Base-by-base conservation (phyloP, 495 filamentous ascomycete species). In the Halenospora varia region DNA sequence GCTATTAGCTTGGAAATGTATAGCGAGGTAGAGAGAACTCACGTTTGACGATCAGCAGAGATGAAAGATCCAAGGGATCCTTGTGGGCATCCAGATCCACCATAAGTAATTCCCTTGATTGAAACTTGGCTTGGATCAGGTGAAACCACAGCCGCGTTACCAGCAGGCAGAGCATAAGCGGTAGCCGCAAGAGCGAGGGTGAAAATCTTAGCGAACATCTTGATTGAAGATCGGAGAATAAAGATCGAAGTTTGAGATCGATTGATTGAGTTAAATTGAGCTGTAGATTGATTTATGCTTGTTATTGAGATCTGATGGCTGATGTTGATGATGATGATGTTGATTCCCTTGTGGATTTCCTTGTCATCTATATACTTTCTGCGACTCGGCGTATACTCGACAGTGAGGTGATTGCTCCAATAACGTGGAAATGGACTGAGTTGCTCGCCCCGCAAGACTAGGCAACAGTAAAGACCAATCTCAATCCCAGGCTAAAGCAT, bases 61-160 rank as follows among this genome's bases (percentile, higher is more conserved):
- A 60, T 35, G 47, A 13, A 59, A 25, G 49, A 48, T 3, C 48
- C 45, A 22, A 56, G 51, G n/a, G 55, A 22, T 15, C 60, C 56
- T 39, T 57, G 53, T 10, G 56, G 56, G 48, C 64, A 67, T 2
- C 64, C 64, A 20, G 44, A 56, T 10, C 65, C 65, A 41, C 48
- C 65, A 53, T 66, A 65, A 6, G 29, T 50, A 22, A 67, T 53
- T 10, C 35, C 19, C 3, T 60, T 48, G 25, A 67, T 62, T 18
- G 13, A 58, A 25, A 67, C 63, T 35, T 62, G 0, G 22, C 20
- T 52, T 13, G 49, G 56, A 53, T 59, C 22, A 13, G 57, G 51
- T 11, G 47, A 1, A 15, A 22, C 57, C 15, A 35, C 17, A 17
- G 41, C 10, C 0, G 26, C 11, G 2, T 17, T 11, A 41, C 10